Evolutionary conservation across 495 filamentous ascomycete genomes (phyloP), one percentile per base, ranked within the genome.

Genomic region (Lentithecium fluviatile): DNA sequence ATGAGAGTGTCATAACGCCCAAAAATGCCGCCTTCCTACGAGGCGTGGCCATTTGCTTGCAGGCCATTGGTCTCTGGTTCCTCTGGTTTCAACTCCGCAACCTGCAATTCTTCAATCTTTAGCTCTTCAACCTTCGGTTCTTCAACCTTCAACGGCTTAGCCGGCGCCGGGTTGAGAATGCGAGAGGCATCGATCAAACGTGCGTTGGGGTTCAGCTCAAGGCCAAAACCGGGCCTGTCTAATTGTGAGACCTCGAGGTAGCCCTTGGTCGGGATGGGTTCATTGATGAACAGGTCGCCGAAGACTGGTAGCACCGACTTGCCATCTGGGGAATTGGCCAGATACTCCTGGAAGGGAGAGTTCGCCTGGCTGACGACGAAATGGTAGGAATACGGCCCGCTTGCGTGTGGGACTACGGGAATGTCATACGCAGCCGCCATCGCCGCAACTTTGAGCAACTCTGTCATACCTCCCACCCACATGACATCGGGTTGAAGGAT

Each of bases 401-500:
- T 91, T 7, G 91, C 91, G 69, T 96, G 91, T 19, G 91, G 91
- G n/a, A 96, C 90, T 3, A 96, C 90, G 25, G 90, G 90, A 38
- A 96, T 86, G 69, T 96, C 91, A 73, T 96, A 96, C 1, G 91
- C 91, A 5, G 90, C 83, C 15, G 91, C 91, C 80, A 92, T 86
- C 19, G 90, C 88, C 11, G 91, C 84, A 56, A 96, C 84, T 74
- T 89, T 92, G 64, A 95, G 87, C 45, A 96, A 80, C 74, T 96
- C 91, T 1, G 91, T 96, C 80, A 96, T 74, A 58, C 91, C 91
- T 50, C 91, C 91, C 11, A 95, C 82, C 91, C 91, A 96, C 91
- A 95, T 96, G 45, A 96, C 90, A 69, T 96, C 91, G 6, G 91
- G 91, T 71, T 95, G 91, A 68, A 96, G 82, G 71, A 96, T 95